Base-by-base conservation (phyloP, 2,329 filamentous ascomycete genomes). In the Colletotrichum tabaci region DNA sequence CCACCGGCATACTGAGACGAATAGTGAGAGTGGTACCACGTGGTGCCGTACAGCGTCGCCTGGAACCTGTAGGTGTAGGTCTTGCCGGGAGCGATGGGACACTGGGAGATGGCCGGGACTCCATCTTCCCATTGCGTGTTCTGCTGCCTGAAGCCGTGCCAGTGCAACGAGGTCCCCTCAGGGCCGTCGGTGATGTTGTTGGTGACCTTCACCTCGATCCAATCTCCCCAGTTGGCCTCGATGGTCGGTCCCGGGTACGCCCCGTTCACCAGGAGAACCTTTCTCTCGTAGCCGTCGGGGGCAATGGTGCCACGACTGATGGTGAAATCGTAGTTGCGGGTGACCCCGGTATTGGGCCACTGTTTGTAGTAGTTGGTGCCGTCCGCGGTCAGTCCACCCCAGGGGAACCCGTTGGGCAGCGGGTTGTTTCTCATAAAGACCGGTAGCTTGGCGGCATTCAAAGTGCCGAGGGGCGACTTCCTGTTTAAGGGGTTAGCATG, bases 241-340 rank as follows among this genome's bases (percentile, higher is more conserved):
- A 95, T 89, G 16, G 86, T 84, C 1, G 92, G 93, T 0, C 91
- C 93, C 0, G 92, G 92, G 72, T 89, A 91, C 53, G 89, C 86
- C 10, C 88, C 88, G 77, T 93, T 92, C 77, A 93, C 83, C 40
- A 93, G 84, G 71, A 95, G 86, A 4, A 84, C 85, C 5, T 82
- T 73, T 69, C 79, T 84, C 69, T 86, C 77, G 66, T 89, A 88
- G 23, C 90, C 89, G 76, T 91, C 90, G 0, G 88, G 88, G 0
- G 85, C 84, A 64, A 89, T 85, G 49, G 80, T 77, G 2, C 83
- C 86, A 21, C 87, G 84, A 67, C 82, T 86, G 68, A 90, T 78
- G 4, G 83, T 86, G 70, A 89, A 88, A 73, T 89, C 85, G 73
- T 89, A 90, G 49, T 82, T 82, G 13, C 89, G 82, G 26, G 87